Evolutionary conservation across 352 stramenopile genomes (phyloP).

Genomic region (Globisporangium ultimum): DNA sequence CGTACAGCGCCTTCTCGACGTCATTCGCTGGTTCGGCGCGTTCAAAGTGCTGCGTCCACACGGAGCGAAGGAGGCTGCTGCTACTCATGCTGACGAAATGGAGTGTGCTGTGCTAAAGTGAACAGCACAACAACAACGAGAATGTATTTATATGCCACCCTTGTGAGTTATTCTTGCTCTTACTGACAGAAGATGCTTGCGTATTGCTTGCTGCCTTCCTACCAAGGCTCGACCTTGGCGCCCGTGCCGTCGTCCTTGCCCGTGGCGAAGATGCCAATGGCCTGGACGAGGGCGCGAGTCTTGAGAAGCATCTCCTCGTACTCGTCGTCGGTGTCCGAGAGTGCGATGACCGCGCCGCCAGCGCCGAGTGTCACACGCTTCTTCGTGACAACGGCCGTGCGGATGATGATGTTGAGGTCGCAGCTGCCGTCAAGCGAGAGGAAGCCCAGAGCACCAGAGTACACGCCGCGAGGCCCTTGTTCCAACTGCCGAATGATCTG

Average conservation of each 20-base stretch:
- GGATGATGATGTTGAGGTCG: constrained; percentile 98
- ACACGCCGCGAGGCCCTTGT: constrained; percentile 86
- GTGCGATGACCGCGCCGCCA: constrained; percentile 94
- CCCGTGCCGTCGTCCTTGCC: constrained; percentile 35
- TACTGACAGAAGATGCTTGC: too few species aligned
- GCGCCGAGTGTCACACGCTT: constrained; percentile 87
- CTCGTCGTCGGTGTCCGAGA: constrained; percentile 93
- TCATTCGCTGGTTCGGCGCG: not conserved
- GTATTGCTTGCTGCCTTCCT: not conserved
- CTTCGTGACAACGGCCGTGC: constrained; percentile 90
- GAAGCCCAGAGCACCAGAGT: constrained; percentile 95
- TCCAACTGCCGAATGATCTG: constrained; percentile 94
- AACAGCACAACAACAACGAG: not conserved
- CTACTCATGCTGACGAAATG: not conserved
- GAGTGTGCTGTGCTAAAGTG: not conserved
- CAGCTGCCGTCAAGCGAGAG: constrained; percentile 93
- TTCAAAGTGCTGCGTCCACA: not conserved
- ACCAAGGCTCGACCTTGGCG: constrained; percentile 12
- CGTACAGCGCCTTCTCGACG: constrained; percentile 2
- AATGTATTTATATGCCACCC: not conserved
- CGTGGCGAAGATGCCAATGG: constrained; percentile 53
- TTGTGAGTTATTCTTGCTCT: not conserved
- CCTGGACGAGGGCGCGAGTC: constrained; percentile 61
- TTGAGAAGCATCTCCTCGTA: constrained; percentile 94
- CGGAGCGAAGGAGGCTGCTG: not conserved